Percentiles rank a stretch among this genome's conserved stretches.
Conservation (phyloP, 257 asterid species). For the Perilla frutescens region DNA sequence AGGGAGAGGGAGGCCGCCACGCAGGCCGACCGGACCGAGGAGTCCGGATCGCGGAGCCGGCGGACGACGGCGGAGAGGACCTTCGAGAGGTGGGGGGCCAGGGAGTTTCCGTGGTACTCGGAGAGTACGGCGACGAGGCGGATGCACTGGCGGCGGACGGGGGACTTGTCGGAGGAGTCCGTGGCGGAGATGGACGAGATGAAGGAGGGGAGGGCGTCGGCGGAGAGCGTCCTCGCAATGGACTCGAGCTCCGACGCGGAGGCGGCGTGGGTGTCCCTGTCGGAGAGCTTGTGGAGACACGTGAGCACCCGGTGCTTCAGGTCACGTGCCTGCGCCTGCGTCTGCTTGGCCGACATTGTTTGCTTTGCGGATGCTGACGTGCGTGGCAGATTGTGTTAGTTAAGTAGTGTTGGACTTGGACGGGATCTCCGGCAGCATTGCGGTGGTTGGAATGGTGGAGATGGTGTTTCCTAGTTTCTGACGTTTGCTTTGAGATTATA, state of each 20-base stretch:
- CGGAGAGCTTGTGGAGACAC: conserved; percentile 89
- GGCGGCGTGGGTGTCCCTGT: conserved; percentile 76
- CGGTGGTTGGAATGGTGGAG: conserved; percentile 36
- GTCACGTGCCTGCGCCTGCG: conserved; percentile 72
- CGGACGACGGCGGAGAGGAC: conserved; percentile 76
- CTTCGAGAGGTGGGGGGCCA: conserved; percentile 70
- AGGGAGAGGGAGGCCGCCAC: conserved; percentile 60
- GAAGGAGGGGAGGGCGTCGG: conserved; percentile 59
- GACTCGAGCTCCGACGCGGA: conserved; percentile 84
- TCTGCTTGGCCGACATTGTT: conserved; percentile 55
- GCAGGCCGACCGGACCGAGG: conserved; percentile 77
- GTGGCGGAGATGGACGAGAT: conserved; percentile 74
- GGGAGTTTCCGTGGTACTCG: conserved; percentile 59
- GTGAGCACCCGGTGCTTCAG: conserved; percentile 77
- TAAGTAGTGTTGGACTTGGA: background rate
- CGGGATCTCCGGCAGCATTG: conserved; percentile 51
- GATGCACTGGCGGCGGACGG: conserved; percentile 77
- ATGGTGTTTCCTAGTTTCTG: background rate
- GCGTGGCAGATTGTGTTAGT: background rate
- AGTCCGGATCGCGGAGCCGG: conserved; percentile 80
- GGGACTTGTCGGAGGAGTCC: conserved; percentile 76
- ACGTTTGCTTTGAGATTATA: conserved; percentile 22
- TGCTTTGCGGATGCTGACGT: background rate
- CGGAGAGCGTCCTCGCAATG: conserved; percentile 59
- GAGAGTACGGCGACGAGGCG: conserved; percentile 67